A percentile compares a stretch with the other conserved stretches of the same genome.
Evolutionary conservation across 2,329 filamentous ascomycete genomes (phyloP).

Genomic region (Neofusicoccum ribis): DNA sequence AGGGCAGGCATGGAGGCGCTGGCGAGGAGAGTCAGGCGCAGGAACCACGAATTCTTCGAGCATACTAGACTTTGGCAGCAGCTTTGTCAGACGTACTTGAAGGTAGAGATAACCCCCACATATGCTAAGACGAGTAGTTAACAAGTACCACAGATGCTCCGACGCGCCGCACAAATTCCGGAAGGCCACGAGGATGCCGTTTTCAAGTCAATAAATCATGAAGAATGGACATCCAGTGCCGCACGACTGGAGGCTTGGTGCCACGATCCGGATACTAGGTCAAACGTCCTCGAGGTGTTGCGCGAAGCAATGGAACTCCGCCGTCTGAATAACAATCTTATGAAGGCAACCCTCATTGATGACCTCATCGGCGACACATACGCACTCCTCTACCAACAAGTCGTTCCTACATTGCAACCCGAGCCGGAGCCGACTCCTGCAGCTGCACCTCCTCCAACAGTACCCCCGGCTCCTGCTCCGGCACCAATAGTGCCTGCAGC

Average conservation of each 20-base stretch:
- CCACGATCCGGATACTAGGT: conserved; percentile 49
- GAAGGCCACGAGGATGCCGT: conserved; percentile 64
- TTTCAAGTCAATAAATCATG: conserved; percentile 64
- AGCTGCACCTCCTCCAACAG: conserved; percentile 22
- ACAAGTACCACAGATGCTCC: conserved; percentile 49
- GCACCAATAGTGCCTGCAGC: not conserved
- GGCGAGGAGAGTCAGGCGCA: conserved; percentile 76
- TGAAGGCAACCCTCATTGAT: conserved; percentile 83
- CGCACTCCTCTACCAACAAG: conserved; percentile 69
- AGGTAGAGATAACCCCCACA: conserved; percentile 36
- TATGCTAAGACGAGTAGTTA: conserved; percentile 14
- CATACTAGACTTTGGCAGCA: conserved; percentile 65
- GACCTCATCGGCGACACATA: conserved; percentile 94
- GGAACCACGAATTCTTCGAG: conserved; percentile 71
- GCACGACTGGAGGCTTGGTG: conserved; percentile 61
- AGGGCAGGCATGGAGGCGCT: conserved; percentile 74
- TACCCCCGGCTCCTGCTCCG: conserved; percentile 14
- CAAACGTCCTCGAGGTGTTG: conserved; percentile 60
- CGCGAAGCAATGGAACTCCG: conserved; percentile 69
- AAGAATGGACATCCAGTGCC: conserved; percentile 64
- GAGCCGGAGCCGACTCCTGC: conserved; percentile 40
- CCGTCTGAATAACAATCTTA: conserved; percentile 80
- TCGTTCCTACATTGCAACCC: conserved; percentile 60
- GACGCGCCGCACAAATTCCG: conserved; percentile 56
- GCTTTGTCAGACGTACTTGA: conserved; percentile 59